A percentile compares a stretch with the other conserved stretches of the same genome.
These are phyloP conservation scores for Suhomyces kunorum DNA, from an alignment of 1,139 yeast species.

Conservation along the genomic window DNA sequence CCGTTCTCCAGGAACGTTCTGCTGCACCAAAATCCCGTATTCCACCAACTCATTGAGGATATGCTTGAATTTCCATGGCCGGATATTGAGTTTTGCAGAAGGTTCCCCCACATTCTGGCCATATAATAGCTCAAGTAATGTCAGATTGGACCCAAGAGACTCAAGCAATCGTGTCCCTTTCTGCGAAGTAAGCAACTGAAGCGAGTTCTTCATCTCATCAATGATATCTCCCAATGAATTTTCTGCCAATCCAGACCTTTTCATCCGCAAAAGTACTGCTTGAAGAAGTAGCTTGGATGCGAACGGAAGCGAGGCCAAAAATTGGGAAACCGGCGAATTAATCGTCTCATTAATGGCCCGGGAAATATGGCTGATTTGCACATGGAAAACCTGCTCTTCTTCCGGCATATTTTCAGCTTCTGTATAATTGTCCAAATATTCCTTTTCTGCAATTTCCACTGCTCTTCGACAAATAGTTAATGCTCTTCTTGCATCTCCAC, in stretches of 20 bases:
- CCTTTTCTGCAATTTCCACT: conserved; percentile 79
- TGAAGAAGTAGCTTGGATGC: conserved; percentile 70
- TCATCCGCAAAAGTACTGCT: conserved; percentile 63
- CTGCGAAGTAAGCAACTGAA: conserved; percentile 30
- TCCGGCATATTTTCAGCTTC: conserved; percentile 21
- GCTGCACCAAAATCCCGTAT: conserved; percentile 72
- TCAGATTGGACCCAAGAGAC: conserved; percentile 18
- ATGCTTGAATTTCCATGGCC: conserved; percentile 50
- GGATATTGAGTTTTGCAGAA: conserved; percentile 24
- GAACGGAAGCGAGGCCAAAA: conserved; percentile 61
- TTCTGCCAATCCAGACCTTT: conserved; percentile 73
- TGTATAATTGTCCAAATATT: conserved; percentile 30
- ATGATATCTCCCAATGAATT: conserved; percentile 72
- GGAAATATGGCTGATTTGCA: conserved; percentile 19
- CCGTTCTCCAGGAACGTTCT: conserved; percentile 68
- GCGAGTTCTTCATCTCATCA: conserved; percentile 63
- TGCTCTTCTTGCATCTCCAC: conserved; percentile 97
- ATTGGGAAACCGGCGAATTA: conserved; percentile 66
- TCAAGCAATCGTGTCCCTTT: conserved; percentile 21
- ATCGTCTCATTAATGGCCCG: conserved; percentile 79
- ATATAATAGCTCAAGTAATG: conserved; percentile 32
- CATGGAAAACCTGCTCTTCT: conserved; percentile 40
- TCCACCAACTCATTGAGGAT: conserved; percentile 70
- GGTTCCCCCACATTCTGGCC: conserved; percentile 21
- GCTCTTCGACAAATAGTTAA: conserved; percentile 87